Evolutionary conservation across 2,329 filamentous ascomycete genomes (phyloP).

Genomic region (Madurella fahalii): DNA sequence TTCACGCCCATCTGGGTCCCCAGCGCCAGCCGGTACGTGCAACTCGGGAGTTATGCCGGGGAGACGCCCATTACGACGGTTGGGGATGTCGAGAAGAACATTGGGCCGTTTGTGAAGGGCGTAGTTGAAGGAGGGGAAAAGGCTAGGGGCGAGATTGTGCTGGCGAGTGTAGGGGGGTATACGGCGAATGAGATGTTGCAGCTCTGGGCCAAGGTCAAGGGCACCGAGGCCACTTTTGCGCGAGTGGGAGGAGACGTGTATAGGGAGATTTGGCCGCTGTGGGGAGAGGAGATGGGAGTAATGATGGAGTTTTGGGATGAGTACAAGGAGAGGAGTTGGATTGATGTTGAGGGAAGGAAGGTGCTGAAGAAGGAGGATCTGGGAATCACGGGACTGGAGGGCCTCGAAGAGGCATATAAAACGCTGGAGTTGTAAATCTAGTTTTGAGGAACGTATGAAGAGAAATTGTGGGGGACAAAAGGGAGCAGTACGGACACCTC

Average conservation of each 20-base stretch:
- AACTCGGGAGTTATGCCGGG: constrained; percentile 27
- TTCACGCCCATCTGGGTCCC: constrained; percentile 17
- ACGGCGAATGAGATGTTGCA: constrained; percentile 30
- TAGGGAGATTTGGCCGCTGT: constrained; percentile 19
- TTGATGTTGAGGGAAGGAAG: constrained; percentile 1
- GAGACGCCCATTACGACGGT: constrained; percentile 29
- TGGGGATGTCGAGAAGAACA: constrained; percentile 32
- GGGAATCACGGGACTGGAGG: constrained; percentile 13
- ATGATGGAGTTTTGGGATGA: constrained; percentile 26
- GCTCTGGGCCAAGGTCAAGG: constrained; percentile 26
- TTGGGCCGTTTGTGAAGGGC: constrained; percentile 32
- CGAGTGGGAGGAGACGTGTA: constrained; percentile 10
- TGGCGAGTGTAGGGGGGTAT: constrained; percentile 25
- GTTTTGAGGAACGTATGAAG: no score
- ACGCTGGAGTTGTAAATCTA: constrained; percentile 5
- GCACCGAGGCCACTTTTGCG: constrained; percentile 17
- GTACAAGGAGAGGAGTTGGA: constrained; percentile 19
- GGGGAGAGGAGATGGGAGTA: constrained; percentile 22
- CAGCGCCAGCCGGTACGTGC: constrained; percentile 26
- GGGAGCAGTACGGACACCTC: no score
- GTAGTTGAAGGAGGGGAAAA: constrained; percentile 31
- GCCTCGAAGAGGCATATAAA: constrained; percentile 13
- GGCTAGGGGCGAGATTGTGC: constrained; percentile 31
- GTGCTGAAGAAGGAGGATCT: constrained; percentile 15
- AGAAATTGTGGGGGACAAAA: no score